Base-by-base conservation (phyloP, 2,329 filamentous ascomycete species). In the Aureobasidium zeae region DNA sequence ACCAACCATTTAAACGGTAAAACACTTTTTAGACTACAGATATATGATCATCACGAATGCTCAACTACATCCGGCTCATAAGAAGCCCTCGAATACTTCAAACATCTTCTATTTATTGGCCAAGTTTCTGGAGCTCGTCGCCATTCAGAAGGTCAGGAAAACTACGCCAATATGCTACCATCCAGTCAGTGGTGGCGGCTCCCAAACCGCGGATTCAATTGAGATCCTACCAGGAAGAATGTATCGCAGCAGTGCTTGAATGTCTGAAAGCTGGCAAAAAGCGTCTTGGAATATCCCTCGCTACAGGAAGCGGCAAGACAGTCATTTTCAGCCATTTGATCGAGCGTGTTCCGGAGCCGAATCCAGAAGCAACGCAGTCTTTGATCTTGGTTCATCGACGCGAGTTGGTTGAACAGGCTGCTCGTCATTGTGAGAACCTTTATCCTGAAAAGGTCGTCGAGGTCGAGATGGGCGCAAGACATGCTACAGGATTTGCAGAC, bases 261-360 rank as follows among this genome's bases (percentile, higher is more conserved):
- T 76, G 85, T 45, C 57, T 94, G 1, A 59, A 72, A 3, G 62
- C 73, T 33, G 87, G 86, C 0, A 76, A 86, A 51, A 86, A 83
- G 53, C 74, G 87, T 12, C 66, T 94, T 2, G 87, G 86, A 0
- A 74, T 94, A 7, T 94, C 87, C 0, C 63, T 94, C 16, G 87
- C 87, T 2, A 94, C 87, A 2, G 87, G 87, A 1, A 79, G 83
- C 51, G 87, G 87, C 5, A 94, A 94, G 61, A 94, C 87, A 10
- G 83, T 98, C 58, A 88, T 98, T 54, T 98, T 98, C 66, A 96
- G 89, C 10, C 87, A 94, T 59, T 73, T 98, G 33, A 94, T 98
- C 49, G 79, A 85, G 55, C 81, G 84, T 46, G 71, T 96, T 38
- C 62, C 69, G 41, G 64, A 79, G 5, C 69, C 68, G 9, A 67